Base-by-base conservation (phyloP, 2,329 filamentous ascomycete species). In the Diaporthe batatas region DNA sequence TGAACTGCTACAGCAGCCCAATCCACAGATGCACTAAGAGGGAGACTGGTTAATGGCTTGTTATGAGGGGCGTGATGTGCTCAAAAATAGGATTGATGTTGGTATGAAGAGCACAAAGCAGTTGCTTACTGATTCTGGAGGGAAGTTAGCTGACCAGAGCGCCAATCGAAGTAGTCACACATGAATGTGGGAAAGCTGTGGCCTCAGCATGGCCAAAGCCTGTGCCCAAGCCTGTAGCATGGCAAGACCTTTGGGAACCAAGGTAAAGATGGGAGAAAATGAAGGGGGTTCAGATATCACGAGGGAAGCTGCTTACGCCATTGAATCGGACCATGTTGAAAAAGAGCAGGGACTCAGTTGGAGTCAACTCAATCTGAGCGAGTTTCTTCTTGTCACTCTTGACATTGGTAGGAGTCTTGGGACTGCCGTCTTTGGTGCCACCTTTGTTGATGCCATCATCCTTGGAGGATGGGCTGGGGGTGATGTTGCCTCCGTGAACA, bases 241-340 rank as follows among this genome's bases (percentile, higher is more conserved):
- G 8, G 11, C n/a, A 14, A 51, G 8, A 6, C 21, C 5, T 25
- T 51, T 51, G 47, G n/a, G 47, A 25, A 21, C 4, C 10, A 51
- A n/a, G n/a, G n/a, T 11, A 12, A 10, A 14, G 47, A 51, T 51
- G 47, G n/a, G n/a, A 51, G 10, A 14, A 51, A n/a, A 23, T 11
- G n/a, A 12, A 25, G 47, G 47, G 6, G 47, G 47, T 11, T 51
- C 6, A 12, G 47, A 23, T 14, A 11, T 23, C 12, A 14, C 6
- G 3, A 14, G n/a, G 23, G 16, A 51, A 51, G 47, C n/a, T 25
- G 47, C 47, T 51, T 51, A 51, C 47, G 6, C 21, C 39, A 25
- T 73, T 73, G 68, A 73, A 73, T 25, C 72, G 68, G 14, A 73
- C 54, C 10, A 73, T 68, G 68, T 73, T 73, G 68, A 73, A 73